These are phyloP conservation scores for Suhomyces bolitotheri DNA, from an alignment of 1,139 yeast genomes.

Conservation along the genomic window DNA sequence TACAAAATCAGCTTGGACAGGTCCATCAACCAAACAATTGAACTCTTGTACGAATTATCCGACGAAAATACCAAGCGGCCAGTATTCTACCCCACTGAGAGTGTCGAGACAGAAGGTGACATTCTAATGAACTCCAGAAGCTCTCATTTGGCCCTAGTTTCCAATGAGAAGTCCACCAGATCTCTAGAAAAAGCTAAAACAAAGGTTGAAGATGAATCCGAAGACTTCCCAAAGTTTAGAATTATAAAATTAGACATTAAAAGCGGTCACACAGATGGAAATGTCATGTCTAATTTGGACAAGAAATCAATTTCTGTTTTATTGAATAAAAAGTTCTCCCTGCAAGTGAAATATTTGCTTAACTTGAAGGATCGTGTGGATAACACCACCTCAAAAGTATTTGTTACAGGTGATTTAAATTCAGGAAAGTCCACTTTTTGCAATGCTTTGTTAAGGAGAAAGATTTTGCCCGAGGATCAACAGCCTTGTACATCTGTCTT, in stretches of 20 bases:
- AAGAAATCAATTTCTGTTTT: slow-evolving; percentile 64
- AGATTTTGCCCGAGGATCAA: slow-evolving; percentile 89
- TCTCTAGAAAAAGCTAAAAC: slow-evolving; percentile 33
- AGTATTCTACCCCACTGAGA: slow-evolving; percentile 60
- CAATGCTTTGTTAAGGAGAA: slow-evolving; percentile 79
- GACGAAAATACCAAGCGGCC: slow-evolving; percentile 61
- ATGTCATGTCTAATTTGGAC: slow-evolving; percentile 55
- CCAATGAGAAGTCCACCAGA: slow-evolving; percentile 41
- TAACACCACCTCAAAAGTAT: slow-evolving; percentile 89
- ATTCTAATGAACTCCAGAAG: slow-evolving; percentile 45
- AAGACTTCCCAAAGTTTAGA: slow-evolving; percentile 47
- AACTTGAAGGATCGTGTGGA: slow-evolving; percentile 81
- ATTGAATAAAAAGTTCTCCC: slow-evolving; percentile 62
- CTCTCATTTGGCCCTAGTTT: slow-evolving; percentile 52
- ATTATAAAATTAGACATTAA: slow-evolving; percentile 66
- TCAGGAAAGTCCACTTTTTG: slow-evolving; percentile 97
- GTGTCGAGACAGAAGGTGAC: slow-evolving; percentile 27
- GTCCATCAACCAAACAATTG: slow-evolving; percentile 57
- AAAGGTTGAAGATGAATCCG: slow-evolving; percentile 19
- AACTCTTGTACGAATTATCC: slow-evolving; percentile 54
- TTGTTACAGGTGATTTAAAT: slow-evolving; percentile 95
- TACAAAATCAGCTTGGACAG: slow-evolving; percentile 63
- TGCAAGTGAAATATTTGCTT: slow-evolving; percentile 65
- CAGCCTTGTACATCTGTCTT: slow-evolving; percentile 97
- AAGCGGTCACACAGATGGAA: slow-evolving; percentile 49